Conservation (phyloP, 352 stramenopile species). For the Pythium myriotylum region DNA sequence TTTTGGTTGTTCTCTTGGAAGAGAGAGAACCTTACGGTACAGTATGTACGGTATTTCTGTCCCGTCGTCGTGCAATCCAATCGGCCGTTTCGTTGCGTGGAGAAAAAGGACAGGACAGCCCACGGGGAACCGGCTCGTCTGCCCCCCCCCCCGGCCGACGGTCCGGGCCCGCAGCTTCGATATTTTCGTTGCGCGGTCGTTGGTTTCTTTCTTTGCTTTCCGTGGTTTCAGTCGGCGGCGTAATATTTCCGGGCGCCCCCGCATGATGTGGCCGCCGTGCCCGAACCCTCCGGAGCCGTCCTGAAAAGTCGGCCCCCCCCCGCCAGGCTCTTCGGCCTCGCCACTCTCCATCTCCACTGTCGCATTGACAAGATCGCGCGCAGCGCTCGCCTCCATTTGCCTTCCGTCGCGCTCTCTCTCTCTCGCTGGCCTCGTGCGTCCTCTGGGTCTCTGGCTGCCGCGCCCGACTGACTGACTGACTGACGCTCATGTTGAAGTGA, state of each 20-base stretch:
- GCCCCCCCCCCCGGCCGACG: too few relatives aligned
- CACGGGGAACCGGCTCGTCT: conserved; percentile 5
- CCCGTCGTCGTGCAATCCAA: not conserved
- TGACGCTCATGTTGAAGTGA: conserved; percentile 13
- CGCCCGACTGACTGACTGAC: conserved; percentile 4
- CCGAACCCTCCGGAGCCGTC: conserved; percentile 11
- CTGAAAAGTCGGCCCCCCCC: conserved; percentile 14
- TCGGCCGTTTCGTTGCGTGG: conserved; percentile 2
- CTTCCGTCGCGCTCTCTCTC: not conserved
- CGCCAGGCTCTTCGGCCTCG: conserved; percentile 11
- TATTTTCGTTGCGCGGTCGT: conserved; percentile 12
- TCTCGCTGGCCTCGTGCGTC: not conserved
- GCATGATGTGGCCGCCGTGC: not conserved
- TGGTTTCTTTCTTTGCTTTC: conserved; percentile 27
- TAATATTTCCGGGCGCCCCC: conserved; percentile 15
- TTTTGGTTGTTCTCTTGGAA: too few relatives aligned
- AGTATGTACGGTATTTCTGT: not conserved
- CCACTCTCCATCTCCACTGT: conserved; percentile 10
- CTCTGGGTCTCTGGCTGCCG: not conserved
- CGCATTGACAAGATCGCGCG: conserved; percentile 28
- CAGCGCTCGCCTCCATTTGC: not conserved
- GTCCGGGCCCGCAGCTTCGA: conserved; percentile 13
- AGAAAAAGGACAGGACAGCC: conserved; percentile 10
- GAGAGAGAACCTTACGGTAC: not conserved
- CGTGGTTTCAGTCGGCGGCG: conserved; percentile 17